These are phyloP conservation scores for Clathrus columnatus DNA, from an alignment of 768 basidiomycete genomes.

Conservation along the genomic window DNA sequence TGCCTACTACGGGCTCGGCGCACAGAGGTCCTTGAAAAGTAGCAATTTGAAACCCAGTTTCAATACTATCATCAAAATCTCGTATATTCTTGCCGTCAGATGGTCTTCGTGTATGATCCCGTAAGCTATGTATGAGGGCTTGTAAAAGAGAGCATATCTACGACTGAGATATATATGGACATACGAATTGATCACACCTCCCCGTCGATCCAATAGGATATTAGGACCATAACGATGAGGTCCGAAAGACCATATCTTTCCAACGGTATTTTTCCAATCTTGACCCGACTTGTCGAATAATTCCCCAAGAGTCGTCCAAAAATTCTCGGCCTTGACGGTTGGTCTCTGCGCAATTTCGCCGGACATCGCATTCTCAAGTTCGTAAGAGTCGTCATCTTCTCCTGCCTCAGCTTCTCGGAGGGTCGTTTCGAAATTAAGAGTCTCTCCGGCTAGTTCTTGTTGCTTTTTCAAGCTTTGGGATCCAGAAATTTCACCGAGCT, in stretches of 20 bases:
- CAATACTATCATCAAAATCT: slow-evolving; percentile 79
- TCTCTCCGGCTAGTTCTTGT: neutral
- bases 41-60: slow-evolving; percentile 92
- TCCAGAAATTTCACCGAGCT: slow-evolving; percentile 44
- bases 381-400: slow-evolving; percentile 26
- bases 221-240: slow-evolving; percentile 83
- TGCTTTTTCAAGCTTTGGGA: slow-evolving; percentile 6
- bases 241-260: slow-evolving; percentile 85
- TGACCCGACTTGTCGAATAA: slow-evolving; percentile 57
- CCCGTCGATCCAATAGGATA: slow-evolving; percentile 68
- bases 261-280: slow-evolving; percentile 70
- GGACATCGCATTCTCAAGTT: slow-evolving; percentile 35
- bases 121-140: slow-evolving; percentile 1
- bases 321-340: slow-evolving; percentile 62
- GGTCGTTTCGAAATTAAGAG: neutral
- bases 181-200: slow-evolving; percentile 45
- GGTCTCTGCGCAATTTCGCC: slow-evolving; percentile 56
- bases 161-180: slow-evolving; percentile 20
- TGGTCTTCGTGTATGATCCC: neutral
- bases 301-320: slow-evolving; percentile 64
- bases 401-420: slow-evolving; percentile 23
- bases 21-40: slow-evolving; percentile 93
- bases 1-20: slow-evolving; percentile 87
- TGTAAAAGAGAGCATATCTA: neutral
- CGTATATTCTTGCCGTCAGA: slow-evolving; percentile 6